Conservation (phyloP, 352 stramenopile genomes). For the Globisporangium heterothallicum region DNA sequence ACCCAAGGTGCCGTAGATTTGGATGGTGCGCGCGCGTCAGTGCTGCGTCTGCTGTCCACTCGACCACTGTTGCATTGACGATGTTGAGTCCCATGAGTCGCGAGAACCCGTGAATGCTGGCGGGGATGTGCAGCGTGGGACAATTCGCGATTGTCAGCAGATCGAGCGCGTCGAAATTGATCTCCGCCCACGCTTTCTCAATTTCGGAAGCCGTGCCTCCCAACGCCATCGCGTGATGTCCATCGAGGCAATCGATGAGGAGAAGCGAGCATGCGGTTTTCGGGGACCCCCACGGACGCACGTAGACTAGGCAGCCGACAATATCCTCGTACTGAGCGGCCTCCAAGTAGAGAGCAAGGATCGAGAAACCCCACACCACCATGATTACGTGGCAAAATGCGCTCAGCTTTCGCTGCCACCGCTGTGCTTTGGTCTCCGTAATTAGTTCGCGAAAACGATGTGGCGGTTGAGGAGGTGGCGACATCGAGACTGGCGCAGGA, state of each 20-base stretch:
- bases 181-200: neutral
- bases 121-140: slow-evolving; percentile 12
- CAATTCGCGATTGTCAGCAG: slow-evolving; percentile 23
- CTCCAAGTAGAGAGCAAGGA: slow-evolving; percentile 7
- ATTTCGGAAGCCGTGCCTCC: slow-evolving; percentile 1
- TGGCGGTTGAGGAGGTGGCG: no score
- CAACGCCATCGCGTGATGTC: neutral
- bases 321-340: neutral
- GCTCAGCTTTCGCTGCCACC: slow-evolving; percentile 1
- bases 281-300: slow-evolving; percentile 11
- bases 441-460: no score
- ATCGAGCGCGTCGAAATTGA: slow-evolving; percentile 4
- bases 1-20: slow-evolving; percentile 7
- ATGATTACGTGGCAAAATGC: neutral
- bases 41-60: slow-evolving; percentile 11
- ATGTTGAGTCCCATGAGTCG: slow-evolving; percentile 22
- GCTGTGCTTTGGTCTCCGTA: no score
- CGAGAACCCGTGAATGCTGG: slow-evolving; percentile 9
- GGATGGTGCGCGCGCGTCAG: slow-evolving; percentile 4
- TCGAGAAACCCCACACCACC: slow-evolving; percentile 6
- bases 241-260: slow-evolving; percentile 9
- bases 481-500: no score
- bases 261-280: slow-evolving; percentile 13
- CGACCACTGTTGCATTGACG: slow-evolving; percentile 20
- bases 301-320: slow-evolving; percentile 12